phyloP scores from a whole-genome alignment of 2,329 filamentous ascomycete species.

The Colletotrichum musicola region DNA sequence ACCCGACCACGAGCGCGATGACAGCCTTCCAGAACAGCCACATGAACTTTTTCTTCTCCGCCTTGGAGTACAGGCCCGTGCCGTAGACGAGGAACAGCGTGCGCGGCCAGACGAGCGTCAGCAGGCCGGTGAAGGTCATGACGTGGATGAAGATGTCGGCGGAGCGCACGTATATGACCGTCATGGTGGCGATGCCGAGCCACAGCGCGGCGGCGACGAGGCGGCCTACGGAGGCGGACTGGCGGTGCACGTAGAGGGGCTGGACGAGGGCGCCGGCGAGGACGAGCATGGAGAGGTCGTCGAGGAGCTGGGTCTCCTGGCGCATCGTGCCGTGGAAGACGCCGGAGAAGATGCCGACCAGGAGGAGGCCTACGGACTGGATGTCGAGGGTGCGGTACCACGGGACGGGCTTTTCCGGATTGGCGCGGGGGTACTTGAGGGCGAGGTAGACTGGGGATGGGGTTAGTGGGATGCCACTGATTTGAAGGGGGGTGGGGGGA shows the following conservation, averaged over 20 bases:
- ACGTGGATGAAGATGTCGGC: constrained; percentile 59
- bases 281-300: constrained; percentile 71
- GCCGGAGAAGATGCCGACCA: constrained; percentile 57
- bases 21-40: constrained; percentile 47
- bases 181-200: constrained; percentile 55
- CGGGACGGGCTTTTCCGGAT: constrained; percentile 45
- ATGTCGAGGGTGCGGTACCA: constrained; percentile 53
- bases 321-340: constrained; percentile 60
- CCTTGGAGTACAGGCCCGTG: constrained; percentile 45
- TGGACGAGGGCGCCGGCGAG: constrained; percentile 66
- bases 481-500: not conserved
- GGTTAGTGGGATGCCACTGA: not conserved
- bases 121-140: constrained; percentile 50
- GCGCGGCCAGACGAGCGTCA: constrained; percentile 50
- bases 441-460: constrained; percentile 54
- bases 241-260: constrained; percentile 59
- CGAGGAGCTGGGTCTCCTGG: constrained; percentile 59
- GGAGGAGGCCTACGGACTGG: constrained; percentile 55
- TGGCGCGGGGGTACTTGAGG: constrained; percentile 51
- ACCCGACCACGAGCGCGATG: constrained; percentile 57
- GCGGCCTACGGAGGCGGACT: constrained; percentile 49
- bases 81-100: constrained; percentile 51
- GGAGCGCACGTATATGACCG: constrained; percentile 57
- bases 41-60: constrained; percentile 44
- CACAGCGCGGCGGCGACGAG: constrained; percentile 54